These are phyloP conservation scores for Naganishia randhawae DNA, from an alignment of 768 basidiomycete genomes.

Conservation along the genomic window DNA sequence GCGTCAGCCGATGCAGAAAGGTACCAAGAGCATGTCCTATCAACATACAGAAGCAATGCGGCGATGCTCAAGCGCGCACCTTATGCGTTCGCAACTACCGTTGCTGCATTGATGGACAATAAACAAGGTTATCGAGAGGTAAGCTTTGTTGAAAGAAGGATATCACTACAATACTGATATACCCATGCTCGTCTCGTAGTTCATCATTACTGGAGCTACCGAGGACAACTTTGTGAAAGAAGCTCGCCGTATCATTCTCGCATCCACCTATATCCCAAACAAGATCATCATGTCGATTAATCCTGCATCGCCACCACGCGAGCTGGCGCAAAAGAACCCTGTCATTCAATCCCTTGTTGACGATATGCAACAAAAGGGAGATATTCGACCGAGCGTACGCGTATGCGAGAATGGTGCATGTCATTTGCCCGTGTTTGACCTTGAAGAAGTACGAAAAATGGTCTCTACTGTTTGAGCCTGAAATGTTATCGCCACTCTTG, in stretches of 20 bases:
- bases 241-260: conserved; percentile 63
- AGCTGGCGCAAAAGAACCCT: conserved; percentile 34
- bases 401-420: conserved; percentile 39
- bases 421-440: conserved; percentile 35
- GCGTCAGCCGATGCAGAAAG: conserved; percentile 31
- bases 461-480: conserved; percentile 2
- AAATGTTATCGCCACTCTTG: not conserved
- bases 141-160: not conserved
- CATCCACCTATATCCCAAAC: conserved; percentile 63
- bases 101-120: conserved; percentile 39
- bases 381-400: conserved; percentile 29
- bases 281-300: conserved; percentile 63
- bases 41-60: conserved; percentile 35
- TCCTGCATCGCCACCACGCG: conserved; percentile 30
- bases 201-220: conserved; percentile 35
- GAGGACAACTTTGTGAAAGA: conserved; percentile 55
- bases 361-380: conserved; percentile 15
- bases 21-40: conserved; percentile 27
- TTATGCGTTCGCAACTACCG: conserved; percentile 36
- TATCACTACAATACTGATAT: not conserved
- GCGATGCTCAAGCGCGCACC: conserved; percentile 39
- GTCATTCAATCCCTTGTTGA: conserved; percentile 35
- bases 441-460: conserved; percentile 34
- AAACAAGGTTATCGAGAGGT: conserved; percentile 40
- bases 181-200: conserved; percentile 23